Conservation (phyloP, 2,329 filamentous ascomycete species). For the Chrysosphaeria jannelii region DNA sequence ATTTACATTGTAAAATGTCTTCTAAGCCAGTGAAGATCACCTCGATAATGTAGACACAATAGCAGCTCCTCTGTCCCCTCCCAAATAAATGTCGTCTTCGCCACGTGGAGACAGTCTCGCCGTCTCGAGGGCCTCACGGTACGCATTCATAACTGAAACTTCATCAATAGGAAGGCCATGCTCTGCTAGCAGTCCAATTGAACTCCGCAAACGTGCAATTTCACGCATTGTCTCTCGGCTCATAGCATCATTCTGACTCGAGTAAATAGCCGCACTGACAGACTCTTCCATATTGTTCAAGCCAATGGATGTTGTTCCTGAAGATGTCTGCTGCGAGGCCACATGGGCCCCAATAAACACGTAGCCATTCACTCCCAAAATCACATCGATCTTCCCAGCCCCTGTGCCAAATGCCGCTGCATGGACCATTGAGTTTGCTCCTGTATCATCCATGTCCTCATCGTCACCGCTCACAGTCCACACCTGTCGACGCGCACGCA, state of each 20-base stretch:
- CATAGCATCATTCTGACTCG: conserved; percentile 78
- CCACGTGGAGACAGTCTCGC: too few species aligned
- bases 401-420: conserved; percentile 7
- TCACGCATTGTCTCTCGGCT: conserved; percentile 49
- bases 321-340: too few species aligned
- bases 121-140: conserved; percentile 53
- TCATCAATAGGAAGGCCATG: conserved; percentile 67
- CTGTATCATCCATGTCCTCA: conserved; percentile 26
- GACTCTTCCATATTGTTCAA: conserved; percentile 75
- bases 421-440: not conserved
- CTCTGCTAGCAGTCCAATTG: conserved; percentile 59
- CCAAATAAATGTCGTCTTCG: conserved; percentile 27
- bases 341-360: conserved; percentile 39
- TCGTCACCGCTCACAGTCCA: conserved; percentile 39
- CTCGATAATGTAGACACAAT: not conserved
- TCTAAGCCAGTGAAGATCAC: too few species aligned
- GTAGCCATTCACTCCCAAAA: conserved; percentile 87
- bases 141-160: conserved; percentile 57
- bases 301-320: too few species aligned
- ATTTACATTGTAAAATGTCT: not conserved
- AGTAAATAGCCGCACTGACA: conserved; percentile 66
- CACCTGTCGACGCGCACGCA: conserved; percentile 56
- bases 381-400: conserved; percentile 44
- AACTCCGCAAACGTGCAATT: conserved; percentile 57
- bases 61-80: conserved; percentile 16